Percentiles rank a stretch among this genome's conserved stretches.
phyloP scores from a whole-genome alignment of 345 rosid genomes.

The Citrus maxima region DNA sequence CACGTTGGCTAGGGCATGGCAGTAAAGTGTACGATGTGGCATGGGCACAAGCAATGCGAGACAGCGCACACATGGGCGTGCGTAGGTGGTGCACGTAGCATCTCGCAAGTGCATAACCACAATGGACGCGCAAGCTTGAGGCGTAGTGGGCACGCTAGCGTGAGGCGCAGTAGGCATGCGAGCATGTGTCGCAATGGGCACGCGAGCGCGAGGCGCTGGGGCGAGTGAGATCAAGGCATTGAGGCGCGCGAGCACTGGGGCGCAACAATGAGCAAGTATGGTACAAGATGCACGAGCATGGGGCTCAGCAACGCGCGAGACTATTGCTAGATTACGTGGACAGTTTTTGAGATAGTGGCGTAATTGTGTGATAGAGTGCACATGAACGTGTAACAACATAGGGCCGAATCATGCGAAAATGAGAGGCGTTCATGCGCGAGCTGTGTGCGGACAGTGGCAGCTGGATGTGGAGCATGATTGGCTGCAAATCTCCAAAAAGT shows the following conservation, averaged over 20 bases:
- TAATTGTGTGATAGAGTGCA: no score
- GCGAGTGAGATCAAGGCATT: accelerated
- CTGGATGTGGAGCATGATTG: no score
- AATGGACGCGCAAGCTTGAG: no score
- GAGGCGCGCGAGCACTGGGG: no score
- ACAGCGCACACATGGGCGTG: accelerated
- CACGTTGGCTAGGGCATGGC: no score
- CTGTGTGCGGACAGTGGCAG: accelerated
- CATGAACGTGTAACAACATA: accelerated
- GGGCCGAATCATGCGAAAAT: no score
- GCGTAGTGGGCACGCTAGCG: accelerated
- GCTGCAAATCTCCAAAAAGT: no score
- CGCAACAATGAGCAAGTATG: accelerated
- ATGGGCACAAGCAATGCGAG: no score
- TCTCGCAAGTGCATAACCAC: no score
- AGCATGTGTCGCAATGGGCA: accelerated
- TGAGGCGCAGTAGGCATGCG: accelerated
- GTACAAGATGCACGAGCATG: accelerated
- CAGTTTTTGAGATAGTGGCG: no score
- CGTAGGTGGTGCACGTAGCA: accelerated
- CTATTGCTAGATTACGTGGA: accelerated
- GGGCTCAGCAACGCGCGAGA: accelerated
- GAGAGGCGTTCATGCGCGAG: no score
- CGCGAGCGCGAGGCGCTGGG: accelerated
- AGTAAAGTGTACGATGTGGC: no score